Conservation (phyloP, 2,329 filamentous ascomycete species). For the Colletotrichum lentis region DNA sequence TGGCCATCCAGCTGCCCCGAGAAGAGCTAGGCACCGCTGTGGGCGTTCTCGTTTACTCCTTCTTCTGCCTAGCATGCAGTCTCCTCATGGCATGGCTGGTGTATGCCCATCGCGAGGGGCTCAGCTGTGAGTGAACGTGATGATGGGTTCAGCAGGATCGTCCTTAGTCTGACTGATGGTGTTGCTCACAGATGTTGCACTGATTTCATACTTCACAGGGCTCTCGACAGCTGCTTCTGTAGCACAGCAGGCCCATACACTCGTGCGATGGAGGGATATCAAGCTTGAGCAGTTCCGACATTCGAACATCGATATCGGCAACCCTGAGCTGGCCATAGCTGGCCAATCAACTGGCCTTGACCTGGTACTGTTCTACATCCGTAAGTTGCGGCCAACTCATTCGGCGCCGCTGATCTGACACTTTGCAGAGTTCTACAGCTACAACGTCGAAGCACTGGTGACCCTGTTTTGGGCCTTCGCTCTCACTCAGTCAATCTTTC, state of each 20-base stretch:
- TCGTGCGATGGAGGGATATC: constrained; percentile 51
- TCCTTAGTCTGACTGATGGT: constrained; percentile 17
- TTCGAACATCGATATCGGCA: constrained; percentile 46
- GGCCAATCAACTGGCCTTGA: constrained; percentile 53
- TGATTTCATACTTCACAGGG: constrained; percentile 50
- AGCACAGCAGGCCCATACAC: constrained; percentile 54
- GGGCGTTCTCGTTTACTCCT: constrained; percentile 49
- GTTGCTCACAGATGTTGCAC: constrained; percentile 49
- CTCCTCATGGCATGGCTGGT: constrained; percentile 49
- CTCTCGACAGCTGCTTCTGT: constrained; percentile 51
- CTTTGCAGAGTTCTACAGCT: constrained; percentile 57
- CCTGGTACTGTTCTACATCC: constrained; percentile 57
- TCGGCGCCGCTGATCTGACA: constrained; percentile 25
- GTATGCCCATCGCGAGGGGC: constrained; percentile 51
- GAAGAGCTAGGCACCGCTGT: constrained; percentile 47
- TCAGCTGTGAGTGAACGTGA: constrained; percentile 50
- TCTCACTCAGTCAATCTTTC: constrained; percentile 49
- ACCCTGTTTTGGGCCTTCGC: constrained; percentile 55
- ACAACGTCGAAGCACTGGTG: constrained; percentile 58
- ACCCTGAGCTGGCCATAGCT: constrained; percentile 53
- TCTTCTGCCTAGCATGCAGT: constrained; percentile 47
- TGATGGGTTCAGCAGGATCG: not conserved
- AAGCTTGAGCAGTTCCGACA: constrained; percentile 52
- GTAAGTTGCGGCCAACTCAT: constrained; percentile 44
- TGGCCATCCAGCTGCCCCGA: constrained; percentile 49